phyloP scores from a whole-genome alignment of 2,329 filamentous ascomycete species.

The Neurospora sp. region DNA sequence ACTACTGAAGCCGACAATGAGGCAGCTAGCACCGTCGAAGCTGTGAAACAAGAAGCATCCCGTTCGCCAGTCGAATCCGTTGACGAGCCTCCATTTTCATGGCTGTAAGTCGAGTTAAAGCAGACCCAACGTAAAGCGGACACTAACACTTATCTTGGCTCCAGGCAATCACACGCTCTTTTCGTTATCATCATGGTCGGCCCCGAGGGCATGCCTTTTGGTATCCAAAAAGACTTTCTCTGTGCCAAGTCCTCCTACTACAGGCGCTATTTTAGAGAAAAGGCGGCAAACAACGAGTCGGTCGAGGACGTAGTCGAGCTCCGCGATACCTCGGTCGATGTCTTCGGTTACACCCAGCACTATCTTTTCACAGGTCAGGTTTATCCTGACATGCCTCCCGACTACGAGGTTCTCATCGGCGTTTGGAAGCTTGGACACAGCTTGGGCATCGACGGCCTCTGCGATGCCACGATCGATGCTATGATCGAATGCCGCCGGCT shows the following conservation, averaged over 20 bases:
- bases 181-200: slow-evolving; percentile 48
- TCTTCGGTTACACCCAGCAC: slow-evolving; percentile 45
- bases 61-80: not conserved
- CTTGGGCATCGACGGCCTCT: slow-evolving; percentile 44
- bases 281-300: slow-evolving; percentile 22
- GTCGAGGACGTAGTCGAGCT: slow-evolving; percentile 42
- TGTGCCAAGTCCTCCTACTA: slow-evolving; percentile 42
- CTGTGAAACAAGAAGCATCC: not conserved
- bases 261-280: slow-evolving; percentile 31
- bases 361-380: slow-evolving; percentile 44
- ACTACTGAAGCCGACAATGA: not conserved
- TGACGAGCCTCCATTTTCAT: slow-evolving; percentile 18
- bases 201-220: slow-evolving; percentile 41
- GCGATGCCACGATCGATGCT: slow-evolving; percentile 43
- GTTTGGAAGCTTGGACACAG: slow-evolving; percentile 47
- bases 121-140: not conserved
- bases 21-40: not conserved
- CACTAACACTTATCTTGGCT: slow-evolving; percentile 2
- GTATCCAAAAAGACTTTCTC: slow-evolving; percentile 49
- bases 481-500: slow-evolving; percentile 46
- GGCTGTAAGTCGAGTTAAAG: slow-evolving; percentile 18
- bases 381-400: slow-evolving; percentile 33
- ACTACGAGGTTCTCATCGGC: slow-evolving; percentile 43
- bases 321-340: slow-evolving; percentile 35
- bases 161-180: slow-evolving; percentile 42